Evolutionary conservation across 2,329 filamentous ascomycete genomes (phyloP).

Genomic region (Ceratocystis papillata): DNA sequence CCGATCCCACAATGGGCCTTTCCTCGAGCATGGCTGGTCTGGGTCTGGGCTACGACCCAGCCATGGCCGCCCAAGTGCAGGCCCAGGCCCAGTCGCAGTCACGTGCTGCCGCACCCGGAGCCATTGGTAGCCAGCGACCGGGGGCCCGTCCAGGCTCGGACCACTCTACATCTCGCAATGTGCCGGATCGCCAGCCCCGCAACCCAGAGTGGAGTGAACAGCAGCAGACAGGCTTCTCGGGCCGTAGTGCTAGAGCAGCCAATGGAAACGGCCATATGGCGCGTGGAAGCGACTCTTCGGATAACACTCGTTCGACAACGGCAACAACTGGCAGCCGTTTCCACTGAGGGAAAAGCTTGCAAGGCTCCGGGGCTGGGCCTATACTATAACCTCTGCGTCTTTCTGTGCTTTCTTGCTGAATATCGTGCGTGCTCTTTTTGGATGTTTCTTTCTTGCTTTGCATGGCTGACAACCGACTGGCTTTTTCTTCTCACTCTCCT

Average conservation of each 20-base stretch:
- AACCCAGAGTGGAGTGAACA: slow-evolving; percentile 50
- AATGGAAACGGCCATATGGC: slow-evolving; percentile 50
- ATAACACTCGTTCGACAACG: slow-evolving; percentile 34
- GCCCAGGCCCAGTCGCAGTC: slow-evolving; percentile 25
- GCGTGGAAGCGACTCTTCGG: slow-evolving; percentile 46
- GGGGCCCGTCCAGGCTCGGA: slow-evolving; percentile 27
- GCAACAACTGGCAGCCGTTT: slow-evolving; percentile 30
- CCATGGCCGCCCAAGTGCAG: slow-evolving; percentile 25
- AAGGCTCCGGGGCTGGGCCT: no score
- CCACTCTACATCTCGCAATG: slow-evolving; percentile 34
- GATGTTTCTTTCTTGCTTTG: no score
- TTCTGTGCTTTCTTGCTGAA: slow-evolving; percentile 11
- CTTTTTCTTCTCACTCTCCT: not conserved
- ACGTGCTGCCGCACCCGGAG: slow-evolving; percentile 43
- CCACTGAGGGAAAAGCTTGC: slow-evolving; percentile 15
- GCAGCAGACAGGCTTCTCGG: slow-evolving; percentile 41
- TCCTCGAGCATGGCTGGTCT: slow-evolving; percentile 17
- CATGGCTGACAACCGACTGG: not conserved
- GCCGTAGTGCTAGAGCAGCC: slow-evolving; percentile 36
- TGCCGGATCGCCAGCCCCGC: slow-evolving; percentile 53
- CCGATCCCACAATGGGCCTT: slow-evolving; percentile 21
- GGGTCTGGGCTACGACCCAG: slow-evolving; percentile 17
- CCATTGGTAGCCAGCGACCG: slow-evolving; percentile 55
- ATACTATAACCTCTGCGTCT: not conserved
- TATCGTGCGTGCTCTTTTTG: not conserved